Conservation (phyloP, 192 early-diverging fungal genomes). For the Chytriomyces hyalinus region DNA sequence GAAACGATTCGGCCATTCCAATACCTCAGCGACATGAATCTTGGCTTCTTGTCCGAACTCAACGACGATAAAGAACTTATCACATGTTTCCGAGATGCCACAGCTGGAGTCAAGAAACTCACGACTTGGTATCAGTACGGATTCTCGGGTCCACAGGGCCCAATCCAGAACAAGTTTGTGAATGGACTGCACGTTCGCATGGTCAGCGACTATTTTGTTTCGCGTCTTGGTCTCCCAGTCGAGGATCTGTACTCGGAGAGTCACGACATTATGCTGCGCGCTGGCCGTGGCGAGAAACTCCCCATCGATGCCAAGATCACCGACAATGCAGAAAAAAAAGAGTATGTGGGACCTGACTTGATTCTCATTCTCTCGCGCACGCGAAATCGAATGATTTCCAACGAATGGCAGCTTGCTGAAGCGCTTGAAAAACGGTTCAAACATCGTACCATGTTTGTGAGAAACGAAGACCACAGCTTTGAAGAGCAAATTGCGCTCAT, state of each 20-base stretch:
- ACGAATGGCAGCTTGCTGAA: constrained; percentile 45
- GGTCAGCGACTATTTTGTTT: constrained; percentile 49
- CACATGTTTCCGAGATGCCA: constrained; percentile 58
- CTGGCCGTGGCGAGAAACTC: background rate
- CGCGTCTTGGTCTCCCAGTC: constrained; percentile 44
- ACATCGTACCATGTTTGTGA: constrained; percentile 46
- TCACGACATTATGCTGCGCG: constrained; percentile 9
- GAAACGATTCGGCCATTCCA: constrained; percentile 52
- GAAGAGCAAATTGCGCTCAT: constrained; percentile 56
- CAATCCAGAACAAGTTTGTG: constrained; percentile 43
- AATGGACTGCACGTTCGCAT: constrained; percentile 57
- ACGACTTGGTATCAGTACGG: constrained; percentile 65
- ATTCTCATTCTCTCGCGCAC: constrained; percentile 54
- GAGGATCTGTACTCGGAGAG: constrained; percentile 33
- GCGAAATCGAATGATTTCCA: constrained; percentile 53
- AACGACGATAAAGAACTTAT: constrained; percentile 43
- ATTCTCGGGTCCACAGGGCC: constrained; percentile 53
- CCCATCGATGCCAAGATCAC: constrained; percentile 1
- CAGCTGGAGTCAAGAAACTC: constrained; percentile 50
- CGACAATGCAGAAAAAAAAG: background rate
- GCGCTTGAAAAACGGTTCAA: constrained; percentile 36
- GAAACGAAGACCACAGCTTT: constrained; percentile 55
- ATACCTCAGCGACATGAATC: constrained; percentile 46
- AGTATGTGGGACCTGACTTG: constrained; percentile 42
- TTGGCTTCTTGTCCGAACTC: constrained; percentile 43